Base-by-base conservation (phyloP, 129 eudicot species). In the Smallanthus sonchifolius region DNA sequence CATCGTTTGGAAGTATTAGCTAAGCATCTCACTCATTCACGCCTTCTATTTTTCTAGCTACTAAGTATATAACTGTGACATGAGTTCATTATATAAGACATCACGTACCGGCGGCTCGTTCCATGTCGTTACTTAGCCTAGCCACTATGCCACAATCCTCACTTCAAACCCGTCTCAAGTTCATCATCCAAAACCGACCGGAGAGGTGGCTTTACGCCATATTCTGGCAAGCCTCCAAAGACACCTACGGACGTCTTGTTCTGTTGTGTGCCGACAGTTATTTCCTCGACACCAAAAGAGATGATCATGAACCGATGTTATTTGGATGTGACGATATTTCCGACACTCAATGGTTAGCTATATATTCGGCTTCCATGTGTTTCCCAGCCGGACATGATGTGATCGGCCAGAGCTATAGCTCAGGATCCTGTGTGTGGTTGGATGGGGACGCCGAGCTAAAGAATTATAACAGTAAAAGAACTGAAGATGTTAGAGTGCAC, bases 131-230 rank as follows among this genome's bases (percentile, higher is more conserved):
- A 16, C 61, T 55, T 34, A 77, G 7, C 70, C 62, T 43, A 54
- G 3, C 36, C 56, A 24, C 65, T 3, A 35, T 70, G 15, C 68
- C 67, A 65, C 54, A 70, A 65, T 40, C 81, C 2, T 69, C 83
- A 3, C 77, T 66, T 76, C 73, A 84, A 52, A 75, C 80, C 62
- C 82, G 83, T 13, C 86, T 87, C 55, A 77, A 84, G 0, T 75
- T 73, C 83, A 72, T 84, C 72, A 30, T 87, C 19, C 84, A 76
- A 38, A 84, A 62, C 79, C 83, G 84, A 4, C 66, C 75, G 0
- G 86, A 87, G 7, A 67, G 76, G 34, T 87, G 91, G 91, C 69
- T 67, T 19, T 87, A 84, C 63, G 83, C 75, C 83, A 84, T 84
- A 5, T 81, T 83, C 61, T 87, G 91, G 91, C 86, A 75, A 42